Evolutionary conservation across 2,329 filamentous ascomycete species (phyloP).

Genomic region (Cercospora sp.): DNA sequence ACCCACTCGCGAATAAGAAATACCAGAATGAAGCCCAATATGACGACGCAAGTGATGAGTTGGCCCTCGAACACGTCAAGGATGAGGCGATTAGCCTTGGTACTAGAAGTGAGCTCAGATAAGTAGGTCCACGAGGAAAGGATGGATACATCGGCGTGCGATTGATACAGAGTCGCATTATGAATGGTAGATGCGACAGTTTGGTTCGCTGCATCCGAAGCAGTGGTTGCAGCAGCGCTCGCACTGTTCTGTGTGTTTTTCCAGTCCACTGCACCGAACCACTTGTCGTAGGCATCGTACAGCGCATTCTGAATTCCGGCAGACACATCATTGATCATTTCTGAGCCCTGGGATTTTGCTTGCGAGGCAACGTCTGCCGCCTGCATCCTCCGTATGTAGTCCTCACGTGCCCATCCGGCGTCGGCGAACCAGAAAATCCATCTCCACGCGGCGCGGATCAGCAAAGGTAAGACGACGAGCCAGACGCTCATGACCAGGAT

Average conservation of each 20-base stretch:
- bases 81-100: slow-evolving; percentile 72
- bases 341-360: slow-evolving; percentile 12
- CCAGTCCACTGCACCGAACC: slow-evolving; percentile 17
- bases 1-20: slow-evolving; percentile 98
- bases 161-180: slow-evolving; percentile 21
- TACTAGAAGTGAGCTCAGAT: slow-evolving; percentile 68
- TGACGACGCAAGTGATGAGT: slow-evolving; percentile 86
- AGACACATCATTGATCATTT: slow-evolving; percentile 13
- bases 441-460: slow-evolving; percentile 89
- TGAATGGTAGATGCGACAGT: slow-evolving; percentile 14
- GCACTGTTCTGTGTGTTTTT: background rate
- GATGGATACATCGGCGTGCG: slow-evolving; percentile 32
- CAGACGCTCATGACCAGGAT: slow-evolving; percentile 81
- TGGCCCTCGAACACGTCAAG: slow-evolving; percentile 88
- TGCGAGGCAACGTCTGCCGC: slow-evolving; percentile 14
- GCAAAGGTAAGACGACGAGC: slow-evolving; percentile 84
- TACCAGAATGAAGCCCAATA: slow-evolving; percentile 92
- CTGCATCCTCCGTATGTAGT: slow-evolving; percentile 33
- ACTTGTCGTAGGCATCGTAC: slow-evolving; percentile 20
- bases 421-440: slow-evolving; percentile 94
- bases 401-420: slow-evolving; percentile 62
- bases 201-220: slow-evolving; percentile 11
- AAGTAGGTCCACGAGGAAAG: slow-evolving; percentile 44
- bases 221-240: background rate
- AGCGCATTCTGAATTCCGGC: slow-evolving; percentile 12